Percentiles rank a stretch among this genome's conserved stretches.
Conservation (phyloP, 2,329 filamentous ascomycete genomes). For the Aspergillus aculeatus region DNA sequence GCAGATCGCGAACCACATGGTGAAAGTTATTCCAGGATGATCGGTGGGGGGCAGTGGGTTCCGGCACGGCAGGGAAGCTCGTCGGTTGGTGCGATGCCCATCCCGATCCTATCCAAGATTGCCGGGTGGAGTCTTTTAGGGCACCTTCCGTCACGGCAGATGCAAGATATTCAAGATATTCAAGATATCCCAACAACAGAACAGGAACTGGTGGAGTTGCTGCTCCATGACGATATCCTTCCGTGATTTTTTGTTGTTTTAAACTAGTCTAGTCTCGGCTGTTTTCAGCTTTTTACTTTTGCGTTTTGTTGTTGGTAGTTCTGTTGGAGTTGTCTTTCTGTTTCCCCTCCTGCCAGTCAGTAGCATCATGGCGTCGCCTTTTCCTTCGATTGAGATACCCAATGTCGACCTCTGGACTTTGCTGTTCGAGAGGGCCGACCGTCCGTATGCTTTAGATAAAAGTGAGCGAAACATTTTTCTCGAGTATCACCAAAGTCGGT, state of each 20-base stretch:
- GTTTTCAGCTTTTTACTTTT: neutral
- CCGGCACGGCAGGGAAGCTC: neutral
- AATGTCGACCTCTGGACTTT: slow-evolving; percentile 17
- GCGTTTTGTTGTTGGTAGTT: neutral
- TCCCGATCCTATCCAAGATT: neutral
- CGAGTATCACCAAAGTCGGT: neutral
- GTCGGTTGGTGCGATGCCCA: neutral
- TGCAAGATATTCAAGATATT: neutral
- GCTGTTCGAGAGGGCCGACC: slow-evolving; percentile 16
- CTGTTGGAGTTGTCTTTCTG: neutral
- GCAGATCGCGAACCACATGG: neutral
- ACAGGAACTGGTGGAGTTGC: neutral
- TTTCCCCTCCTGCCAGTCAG: neutral
- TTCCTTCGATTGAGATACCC: slow-evolving; percentile 14
- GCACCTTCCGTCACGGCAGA: neutral
- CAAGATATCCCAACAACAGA: neutral
- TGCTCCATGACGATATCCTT: neutral
- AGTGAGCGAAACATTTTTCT: neutral
- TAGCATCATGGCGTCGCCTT: slow-evolving; percentile 7
- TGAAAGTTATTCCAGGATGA: neutral
- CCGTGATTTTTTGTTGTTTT: too few species aligned
- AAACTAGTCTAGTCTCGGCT: too few species aligned
- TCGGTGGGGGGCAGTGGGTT: neutral
- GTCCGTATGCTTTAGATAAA: slow-evolving; percentile 7
- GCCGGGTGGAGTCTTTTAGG: neutral